These are phyloP conservation scores for Colletotrichum higginsianum DNA, from an alignment of 2,329 filamentous ascomycete species.

Conservation along the genomic window DNA sequence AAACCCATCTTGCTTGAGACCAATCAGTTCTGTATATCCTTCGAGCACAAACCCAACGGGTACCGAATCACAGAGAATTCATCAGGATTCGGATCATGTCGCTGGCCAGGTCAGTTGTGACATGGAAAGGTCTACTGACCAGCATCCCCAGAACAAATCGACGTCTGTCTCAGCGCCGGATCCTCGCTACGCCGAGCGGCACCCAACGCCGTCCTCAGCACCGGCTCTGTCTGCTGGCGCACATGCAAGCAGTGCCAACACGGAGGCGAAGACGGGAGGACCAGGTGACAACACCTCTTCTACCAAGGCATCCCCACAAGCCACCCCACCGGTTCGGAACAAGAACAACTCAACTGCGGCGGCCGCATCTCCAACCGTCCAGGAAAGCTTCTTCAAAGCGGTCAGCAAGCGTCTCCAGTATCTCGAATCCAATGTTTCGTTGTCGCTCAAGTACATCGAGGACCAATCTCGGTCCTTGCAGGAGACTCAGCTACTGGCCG, in stretches of 20 bases:
- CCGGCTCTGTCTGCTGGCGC: neutral
- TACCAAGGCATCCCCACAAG: constrained; percentile 49
- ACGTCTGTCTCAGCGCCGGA: neutral
- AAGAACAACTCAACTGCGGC: constrained; percentile 58
- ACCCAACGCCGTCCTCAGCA: neutral
- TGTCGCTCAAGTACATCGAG: constrained; percentile 96
- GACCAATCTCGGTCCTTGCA: constrained; percentile 93
- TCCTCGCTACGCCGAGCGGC: neutral
- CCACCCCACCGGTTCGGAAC: constrained; percentile 50
- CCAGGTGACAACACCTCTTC: constrained; percentile 37
- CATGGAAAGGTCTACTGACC: neutral
- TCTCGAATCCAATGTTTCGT: constrained; percentile 91
- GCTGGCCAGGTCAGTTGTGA: neutral
- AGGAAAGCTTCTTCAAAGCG: constrained; percentile 98
- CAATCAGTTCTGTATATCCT: neutral
- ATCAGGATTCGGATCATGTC: neutral
- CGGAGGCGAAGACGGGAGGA: constrained; percentile 2
- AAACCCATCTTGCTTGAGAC: constrained; percentile 17
- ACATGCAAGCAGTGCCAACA: neutral
- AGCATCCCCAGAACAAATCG: neutral
- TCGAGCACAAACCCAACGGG: neutral
- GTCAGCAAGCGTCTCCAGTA: constrained; percentile 93
- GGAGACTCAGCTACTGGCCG: constrained; percentile 87
- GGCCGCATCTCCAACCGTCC: constrained; percentile 82
- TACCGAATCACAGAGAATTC: neutral